These are phyloP conservation scores for Epipyxis sp. DNA, from an alignment of 108 stramenopile genomes.

Conservation along the genomic window DNA sequence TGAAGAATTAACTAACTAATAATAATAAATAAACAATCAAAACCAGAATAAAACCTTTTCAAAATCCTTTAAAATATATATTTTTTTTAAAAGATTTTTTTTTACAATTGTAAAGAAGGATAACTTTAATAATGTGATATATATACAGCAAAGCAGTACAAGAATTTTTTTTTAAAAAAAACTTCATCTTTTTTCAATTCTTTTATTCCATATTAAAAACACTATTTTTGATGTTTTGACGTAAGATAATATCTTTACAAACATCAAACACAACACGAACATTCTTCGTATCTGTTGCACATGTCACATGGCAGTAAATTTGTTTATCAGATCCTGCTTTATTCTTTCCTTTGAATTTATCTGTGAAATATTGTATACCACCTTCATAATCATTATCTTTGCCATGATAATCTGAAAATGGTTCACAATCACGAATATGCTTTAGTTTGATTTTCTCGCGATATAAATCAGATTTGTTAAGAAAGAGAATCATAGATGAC, in stretches of 20 bases:
- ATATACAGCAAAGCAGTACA: no score
- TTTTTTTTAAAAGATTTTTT: no score
- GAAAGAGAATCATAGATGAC: slow-evolving; percentile 86
- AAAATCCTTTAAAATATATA: no score
- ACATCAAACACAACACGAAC: slow-evolving; percentile 56
- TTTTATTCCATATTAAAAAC: slow-evolving; percentile 44
- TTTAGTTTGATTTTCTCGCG: slow-evolving; percentile 78
- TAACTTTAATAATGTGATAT: no score
- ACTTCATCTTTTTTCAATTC: no score
- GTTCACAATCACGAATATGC: slow-evolving; percentile 42
- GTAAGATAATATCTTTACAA: slow-evolving; percentile 60
- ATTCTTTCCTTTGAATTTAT: slow-evolving; percentile 46
- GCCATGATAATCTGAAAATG: slow-evolving; percentile 48
- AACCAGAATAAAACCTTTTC: no score
- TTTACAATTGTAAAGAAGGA: no score
- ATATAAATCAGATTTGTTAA: slow-evolving; percentile 97
- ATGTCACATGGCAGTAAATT: slow-evolving; percentile 60
- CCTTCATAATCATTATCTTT: slow-evolving; percentile 44
- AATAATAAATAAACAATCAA: no score
- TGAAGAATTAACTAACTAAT: no score
- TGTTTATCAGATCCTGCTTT: slow-evolving; percentile 37
- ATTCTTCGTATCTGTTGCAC: slow-evolving; percentile 63
- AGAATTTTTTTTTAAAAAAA: no score
- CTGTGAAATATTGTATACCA: slow-evolving; percentile 47
- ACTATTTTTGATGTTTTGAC: slow-evolving; percentile 40